Conservation (phyloP, 2,329 filamentous ascomycete genomes). For the Akanthomyces lecanii region DNA sequence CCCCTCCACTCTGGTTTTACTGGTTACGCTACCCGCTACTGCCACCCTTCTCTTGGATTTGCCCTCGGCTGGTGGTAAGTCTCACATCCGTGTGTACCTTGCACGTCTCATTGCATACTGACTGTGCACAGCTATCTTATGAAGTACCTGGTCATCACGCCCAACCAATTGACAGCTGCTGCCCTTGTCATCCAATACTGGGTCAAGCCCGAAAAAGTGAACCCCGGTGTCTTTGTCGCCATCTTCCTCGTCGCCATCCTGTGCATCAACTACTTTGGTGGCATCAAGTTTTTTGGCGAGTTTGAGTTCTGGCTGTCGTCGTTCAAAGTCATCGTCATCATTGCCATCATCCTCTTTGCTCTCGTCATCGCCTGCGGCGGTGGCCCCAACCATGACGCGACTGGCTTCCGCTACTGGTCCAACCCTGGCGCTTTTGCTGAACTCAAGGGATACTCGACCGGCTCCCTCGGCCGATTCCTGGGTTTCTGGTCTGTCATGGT, state of each 20-base stretch:
- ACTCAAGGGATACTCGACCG: conserved; percentile 23
- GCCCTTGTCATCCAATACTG: conserved; percentile 76
- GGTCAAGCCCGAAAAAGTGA: conserved; percentile 60
- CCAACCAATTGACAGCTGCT: conserved; percentile 79
- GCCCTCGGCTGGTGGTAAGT: conserved; percentile 68
- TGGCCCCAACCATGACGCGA: conserved; percentile 57
- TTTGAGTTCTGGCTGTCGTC: conserved; percentile 59
- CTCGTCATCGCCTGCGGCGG: conserved; percentile 62
- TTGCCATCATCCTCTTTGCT: conserved; percentile 62
- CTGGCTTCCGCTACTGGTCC: conserved; percentile 64
- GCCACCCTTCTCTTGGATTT: conserved; percentile 76
- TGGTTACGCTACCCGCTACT: conserved; percentile 74
- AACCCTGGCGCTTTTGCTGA: conserved; percentile 47
- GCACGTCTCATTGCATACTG: conserved; percentile 10
- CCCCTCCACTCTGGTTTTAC: conserved; percentile 76
- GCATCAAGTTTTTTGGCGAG: conserved; percentile 66
- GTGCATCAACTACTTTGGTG: conserved; percentile 57
- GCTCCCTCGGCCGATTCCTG: conserved; percentile 47
- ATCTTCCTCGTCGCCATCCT: conserved; percentile 62
- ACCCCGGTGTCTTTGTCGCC: conserved; percentile 76
- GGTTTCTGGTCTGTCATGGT: conserved; percentile 69
- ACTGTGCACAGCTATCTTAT: conserved; percentile 48
- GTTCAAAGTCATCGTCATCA: conserved; percentile 64
- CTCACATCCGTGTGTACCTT: neutral
- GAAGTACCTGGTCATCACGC: conserved; percentile 82